Evolutionary conservation across 176 grass and related monocot species (phyloP).

Genomic region (Oropetium thomaeum): DNA sequence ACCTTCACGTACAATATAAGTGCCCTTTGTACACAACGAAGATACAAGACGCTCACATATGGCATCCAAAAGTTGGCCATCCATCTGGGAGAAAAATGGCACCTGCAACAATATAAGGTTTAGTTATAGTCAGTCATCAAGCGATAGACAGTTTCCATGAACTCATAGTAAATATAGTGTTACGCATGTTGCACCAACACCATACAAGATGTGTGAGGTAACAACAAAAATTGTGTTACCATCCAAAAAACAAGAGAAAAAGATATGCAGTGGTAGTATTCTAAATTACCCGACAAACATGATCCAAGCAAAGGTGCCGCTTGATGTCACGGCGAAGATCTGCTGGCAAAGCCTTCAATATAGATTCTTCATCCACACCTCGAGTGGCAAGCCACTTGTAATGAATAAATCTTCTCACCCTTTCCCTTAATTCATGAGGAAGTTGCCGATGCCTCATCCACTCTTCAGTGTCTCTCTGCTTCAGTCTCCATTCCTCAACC

Average conservation of each 20-base stretch:
- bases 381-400: conserved; percentile 97
- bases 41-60: conserved; percentile 90
- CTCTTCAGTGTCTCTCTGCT: conserved; percentile 88
- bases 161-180: not conserved
- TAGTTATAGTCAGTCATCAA: not conserved
- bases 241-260: not conserved
- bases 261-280: not conserved
- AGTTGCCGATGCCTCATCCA: conserved; percentile 97
- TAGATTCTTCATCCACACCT: conserved; percentile 92
- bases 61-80: conserved; percentile 76
- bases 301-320: conserved; percentile 80
- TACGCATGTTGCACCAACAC: not conserved
- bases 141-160: not conserved
- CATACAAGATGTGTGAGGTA: not conserved
- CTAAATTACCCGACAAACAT: conserved; percentile 79
- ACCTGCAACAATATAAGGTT: conserved; percentile 42
- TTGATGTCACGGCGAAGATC: conserved; percentile 95
- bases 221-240: not conserved
- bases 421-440: conserved; percentile 56
- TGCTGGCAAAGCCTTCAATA: conserved; percentile 61
- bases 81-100: conserved; percentile 91
- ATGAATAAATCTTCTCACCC: conserved; percentile 83
- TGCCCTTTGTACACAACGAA: conserved; percentile 83
- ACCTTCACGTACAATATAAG: conserved; percentile 87
- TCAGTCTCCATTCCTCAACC: conserved; percentile 96